Evolutionary conservation across 805 yeast species (phyloP), one percentile per base, ranked within the genome.

Genomic region (Metschnikowia similis): DNA sequence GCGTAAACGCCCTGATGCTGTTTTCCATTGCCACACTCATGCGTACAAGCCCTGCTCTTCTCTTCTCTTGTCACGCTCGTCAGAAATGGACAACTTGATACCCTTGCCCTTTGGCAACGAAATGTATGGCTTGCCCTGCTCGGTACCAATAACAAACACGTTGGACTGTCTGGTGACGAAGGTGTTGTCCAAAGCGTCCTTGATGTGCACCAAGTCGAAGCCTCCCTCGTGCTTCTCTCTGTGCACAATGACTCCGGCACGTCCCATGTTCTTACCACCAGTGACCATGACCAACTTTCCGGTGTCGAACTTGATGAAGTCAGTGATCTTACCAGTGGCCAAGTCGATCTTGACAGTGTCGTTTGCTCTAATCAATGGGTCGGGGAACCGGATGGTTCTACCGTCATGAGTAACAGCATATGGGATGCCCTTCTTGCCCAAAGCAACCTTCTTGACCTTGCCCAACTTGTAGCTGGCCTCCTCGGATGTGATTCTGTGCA

Each of bases 361-460:
- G 84, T 94, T 91, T 71, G 89, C 90, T 81, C 82, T 92, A 85
- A 92, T 84, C 66, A 79, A 76, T 79, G 99, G 99, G 74, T 92
- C 98, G 77, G 98, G 98, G 89, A 91, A 92, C 80, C 98, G 91
- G 82, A 92, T 80, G 73, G 99, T 92, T 85, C 99, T 91, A 79
- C 99, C 98, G 74, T 92, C 99, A 85, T 92, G 99, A 72, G 99
- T 92, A 65, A 92, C 98, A 71, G 88, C 86, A 87, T 89, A 92
- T 72, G 99, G 99, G 69, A 92, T 83, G 73, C 96, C 96, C 81
- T 84, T 89, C 87, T 92, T 94, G 78, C 99, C 98, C 74, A 91
- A 83, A 81, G 89, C 96, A 62, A 92, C 97, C 77, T 87, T 89
- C 87, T 89, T 94, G 68, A 92, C 98, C 83, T 91, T 92, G 72